Base-by-base conservation (phyloP, 192 early-diverging fungal genomes). In the Umbelopsis sp. region DNA sequence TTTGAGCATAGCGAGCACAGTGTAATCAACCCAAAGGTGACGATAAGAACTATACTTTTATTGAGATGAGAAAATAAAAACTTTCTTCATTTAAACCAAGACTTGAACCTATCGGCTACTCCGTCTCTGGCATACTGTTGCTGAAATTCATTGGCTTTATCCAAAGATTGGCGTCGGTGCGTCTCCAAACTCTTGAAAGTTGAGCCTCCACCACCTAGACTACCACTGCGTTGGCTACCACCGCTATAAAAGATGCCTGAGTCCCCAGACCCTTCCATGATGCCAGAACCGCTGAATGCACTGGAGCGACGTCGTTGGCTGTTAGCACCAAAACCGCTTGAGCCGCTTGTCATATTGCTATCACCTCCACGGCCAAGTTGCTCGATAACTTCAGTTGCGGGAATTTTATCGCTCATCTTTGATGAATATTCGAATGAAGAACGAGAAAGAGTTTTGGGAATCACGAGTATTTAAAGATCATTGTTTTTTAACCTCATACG, bases 51-150 rank as follows among this genome's bases (percentile, higher is more conserved):
- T 41, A 41, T 9, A 41, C 37, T 41, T 30, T 41, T 41, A 41
- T 41, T 41, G 37, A 41, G 37, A 41, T 41, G 37, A 41, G 37
- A 41, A 41, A 41, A 41, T 4, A 41, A 41, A 41, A 41, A 41
- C 10, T 9, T 4, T 6, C 37, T 41, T 23, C 12, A 66, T 66
- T 22, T 66, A 21, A 66, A 66, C 45, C 41, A 48, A 35, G 65
- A 66, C 65, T 66, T 66, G 65, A 66, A 66, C 20, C 21, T 46
- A 12, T 66, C 65, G 20, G 45, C 44, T 15, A 66, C 37, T 3
- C 65, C 37, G 20, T 66, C 65, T 21, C 30, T 66, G 11, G 65
- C 65, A 18, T 66, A 66, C 7, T 66, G 65, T 33, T 66, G 65
- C 35, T 66, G 65, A 44, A 47, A 66, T 46, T 66, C 45, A 23